phyloP scores from a whole-genome alignment of 805 yeast genomes.

The Aciculoconidium aculeatum region DNA sequence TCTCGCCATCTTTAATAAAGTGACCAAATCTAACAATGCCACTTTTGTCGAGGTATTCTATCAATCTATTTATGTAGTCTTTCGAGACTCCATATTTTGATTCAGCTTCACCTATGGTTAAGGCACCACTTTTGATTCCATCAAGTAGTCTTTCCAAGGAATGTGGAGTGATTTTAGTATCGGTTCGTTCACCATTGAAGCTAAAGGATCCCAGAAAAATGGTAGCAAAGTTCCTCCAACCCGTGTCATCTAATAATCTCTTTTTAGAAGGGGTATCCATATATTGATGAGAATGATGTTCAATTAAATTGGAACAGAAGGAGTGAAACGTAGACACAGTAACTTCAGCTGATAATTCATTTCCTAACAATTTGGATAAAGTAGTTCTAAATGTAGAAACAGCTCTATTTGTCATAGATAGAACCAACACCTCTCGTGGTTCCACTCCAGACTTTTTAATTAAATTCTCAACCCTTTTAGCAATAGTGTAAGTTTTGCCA shows the following conservation, averaged over 20 bases:
- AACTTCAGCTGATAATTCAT: constrained; percentile 24
- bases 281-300: constrained; percentile 17
- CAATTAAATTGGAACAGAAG: constrained; percentile 47
- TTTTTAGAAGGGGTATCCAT: constrained; percentile 4
- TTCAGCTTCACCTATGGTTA: constrained; percentile 19
- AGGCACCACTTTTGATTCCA: constrained; percentile 17
- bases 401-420: constrained; percentile 66
- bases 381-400: constrained; percentile 43
- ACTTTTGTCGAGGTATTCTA: constrained; percentile 24
- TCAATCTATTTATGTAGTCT: constrained; percentile 20
- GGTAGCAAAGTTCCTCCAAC: constrained; percentile 38
- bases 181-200: constrained; percentile 18
- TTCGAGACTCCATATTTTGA: constrained; percentile 17
- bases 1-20: constrained; percentile 26
- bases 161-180: constrained; percentile 18
- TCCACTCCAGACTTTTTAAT: constrained; percentile 28
- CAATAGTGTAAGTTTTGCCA: constrained; percentile 62
- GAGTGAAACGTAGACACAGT: constrained; percentile 59
- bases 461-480: constrained; percentile 46
- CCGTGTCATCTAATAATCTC: constrained; percentile 46
- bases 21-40: constrained; percentile 34
- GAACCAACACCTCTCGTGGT: constrained; percentile 53
- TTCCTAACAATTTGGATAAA: constrained; percentile 28
- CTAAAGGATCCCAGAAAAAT: constrained; percentile 30
- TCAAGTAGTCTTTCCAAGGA: constrained; percentile 20